phyloP scores from a whole-genome alignment of 176 grass and related monocot genomes.

The Rhynchospora breviuscula region DNA sequence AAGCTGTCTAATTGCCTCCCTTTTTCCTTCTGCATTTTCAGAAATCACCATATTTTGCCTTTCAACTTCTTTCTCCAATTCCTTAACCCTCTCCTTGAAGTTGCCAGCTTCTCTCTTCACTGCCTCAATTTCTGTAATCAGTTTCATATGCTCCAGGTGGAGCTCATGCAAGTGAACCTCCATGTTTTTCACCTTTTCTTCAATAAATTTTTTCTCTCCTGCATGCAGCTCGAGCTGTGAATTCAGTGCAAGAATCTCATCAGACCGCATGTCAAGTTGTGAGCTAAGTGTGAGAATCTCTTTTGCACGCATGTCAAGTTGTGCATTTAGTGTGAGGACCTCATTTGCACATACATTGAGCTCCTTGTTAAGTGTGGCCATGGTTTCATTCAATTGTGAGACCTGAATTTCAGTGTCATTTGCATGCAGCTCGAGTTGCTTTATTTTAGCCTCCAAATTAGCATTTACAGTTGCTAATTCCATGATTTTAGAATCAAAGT shows the following conservation, averaged over 20 bases:
- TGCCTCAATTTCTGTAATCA: constrained; percentile 44
- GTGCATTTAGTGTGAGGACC: constrained; percentile 29
- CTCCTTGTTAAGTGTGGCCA: constrained; percentile 31
- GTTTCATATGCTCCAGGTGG: constrained; percentile 64
- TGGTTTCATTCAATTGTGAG: constrained; percentile 35
- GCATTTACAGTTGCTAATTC: constrained; percentile 44
- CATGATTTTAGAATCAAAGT: constrained; percentile 38
- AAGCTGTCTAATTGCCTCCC: constrained; percentile 89
- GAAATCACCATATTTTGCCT: constrained; percentile 48
- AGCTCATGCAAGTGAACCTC: constrained; percentile 45
- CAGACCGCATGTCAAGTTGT: constrained; percentile 20
- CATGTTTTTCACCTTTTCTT: constrained; percentile 43
- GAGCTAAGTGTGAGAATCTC: constrained; percentile 40
- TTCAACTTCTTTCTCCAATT: constrained; percentile 66
- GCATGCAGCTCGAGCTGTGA: constrained; percentile 25
- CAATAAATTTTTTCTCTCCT: constrained; percentile 31
- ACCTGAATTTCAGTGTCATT: constrained; percentile 37
- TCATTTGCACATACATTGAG: constrained; percentile 35
- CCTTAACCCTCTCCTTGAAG: constrained; percentile 30
- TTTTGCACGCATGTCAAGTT: constrained; percentile 33
- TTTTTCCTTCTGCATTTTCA: constrained; percentile 68
- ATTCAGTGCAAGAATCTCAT: constrained; percentile 25
- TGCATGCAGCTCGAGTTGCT: constrained; percentile 32
- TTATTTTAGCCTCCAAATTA: constrained; percentile 33
- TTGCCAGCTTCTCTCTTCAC: background rate